Conservation (phyloP, 495 filamentous ascomycete species). For the Podospora fimiseda region DNA sequence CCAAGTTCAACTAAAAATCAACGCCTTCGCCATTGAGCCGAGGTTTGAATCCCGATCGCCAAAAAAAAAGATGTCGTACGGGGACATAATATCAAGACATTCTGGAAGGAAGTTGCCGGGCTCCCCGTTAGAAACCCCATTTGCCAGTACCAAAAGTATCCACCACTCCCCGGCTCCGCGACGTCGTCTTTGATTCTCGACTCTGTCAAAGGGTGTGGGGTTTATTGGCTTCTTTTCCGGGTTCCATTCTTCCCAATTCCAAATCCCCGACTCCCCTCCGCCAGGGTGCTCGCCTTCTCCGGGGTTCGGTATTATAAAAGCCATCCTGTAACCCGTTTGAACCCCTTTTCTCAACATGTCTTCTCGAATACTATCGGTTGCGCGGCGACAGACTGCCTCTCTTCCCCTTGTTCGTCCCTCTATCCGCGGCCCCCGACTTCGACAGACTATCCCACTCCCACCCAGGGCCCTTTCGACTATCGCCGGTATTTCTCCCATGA, state of each 20-base stretch:
- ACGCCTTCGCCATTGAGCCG: too few relatives aligned
- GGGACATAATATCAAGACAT: too few relatives aligned
- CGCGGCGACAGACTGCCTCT: constrained; percentile 4
- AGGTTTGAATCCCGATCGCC: too few relatives aligned
- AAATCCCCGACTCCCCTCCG: neutral
- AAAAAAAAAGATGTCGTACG: too few relatives aligned
- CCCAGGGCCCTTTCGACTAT: constrained; percentile 11
- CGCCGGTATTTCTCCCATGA: constrained; percentile 8
- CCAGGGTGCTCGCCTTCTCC: constrained; percentile 2
- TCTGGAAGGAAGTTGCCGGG: too few relatives aligned
- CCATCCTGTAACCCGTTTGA: neutral
- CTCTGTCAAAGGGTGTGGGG: too few relatives aligned
- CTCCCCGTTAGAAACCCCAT: too few relatives aligned
- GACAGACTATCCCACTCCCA: constrained; percentile 1
- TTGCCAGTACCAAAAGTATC: too few relatives aligned
- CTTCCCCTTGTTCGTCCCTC: neutral
- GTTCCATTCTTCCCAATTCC: neutral
- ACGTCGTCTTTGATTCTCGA: too few relatives aligned
- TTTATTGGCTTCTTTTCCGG: too few relatives aligned
- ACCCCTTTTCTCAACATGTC: constrained; percentile 10
- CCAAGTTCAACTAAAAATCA: too few relatives aligned
- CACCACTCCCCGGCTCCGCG: too few relatives aligned
- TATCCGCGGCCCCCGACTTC: neutral
- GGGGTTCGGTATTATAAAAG: constrained; percentile 7
- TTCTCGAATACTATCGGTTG: constrained; percentile 12